Evolutionary conservation across 305 asterid species (phyloP), one percentile per base, ranked within the genome.

Genomic region (Rubia occidens): DNA sequence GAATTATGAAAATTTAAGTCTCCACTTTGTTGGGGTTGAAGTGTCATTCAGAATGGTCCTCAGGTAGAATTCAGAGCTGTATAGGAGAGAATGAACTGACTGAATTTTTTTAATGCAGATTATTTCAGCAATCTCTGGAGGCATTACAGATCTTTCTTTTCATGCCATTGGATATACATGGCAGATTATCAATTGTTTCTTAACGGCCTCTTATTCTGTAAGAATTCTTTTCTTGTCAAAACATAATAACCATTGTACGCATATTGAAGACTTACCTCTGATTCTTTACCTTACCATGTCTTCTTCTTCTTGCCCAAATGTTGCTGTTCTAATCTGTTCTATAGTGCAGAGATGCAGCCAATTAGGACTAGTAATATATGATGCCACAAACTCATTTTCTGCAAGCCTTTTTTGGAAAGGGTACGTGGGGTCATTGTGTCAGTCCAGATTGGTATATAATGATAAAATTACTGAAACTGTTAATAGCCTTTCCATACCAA

Each of bases 191-290:
- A 92, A 92, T 76, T 92, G 98, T 79, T 86, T 85, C 76, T 70
- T 92, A 85, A 89, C 98, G 42, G 98, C 98, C 65, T 86, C 98
- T 6, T 92, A 92, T 78, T 92, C 98, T 51, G 98, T 89, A 79
- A 86, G 96, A 35, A 43, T 72, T 59, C 24, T 61, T 32, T 40
- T 64, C 10, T 64, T 9, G 20, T 29, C 6, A 5, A 20, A 7
- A 21, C 11, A 18, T 4, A 11, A 9, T 29, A 7, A n/a, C 6
- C 8, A 17, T 8, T 40, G 6, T 10, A 49, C 40, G 24, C 8
- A 60, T 26, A 35, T 9, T 18, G 14, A 51, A 47, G 40, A 35
- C 59, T 17, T 17, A 26, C 32, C 1, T 42, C 14, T 5, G 44
- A 6, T 21, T 40, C 17, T 18, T 61, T 13, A 26, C n/a, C 66